Percentiles rank a stretch among this genome's conserved stretches.
These are phyloP conservation scores for Aureobasidium leucospermi DNA, from an alignment of 2,329 filamentous ascomycete genomes.

Conservation along the genomic window DNA sequence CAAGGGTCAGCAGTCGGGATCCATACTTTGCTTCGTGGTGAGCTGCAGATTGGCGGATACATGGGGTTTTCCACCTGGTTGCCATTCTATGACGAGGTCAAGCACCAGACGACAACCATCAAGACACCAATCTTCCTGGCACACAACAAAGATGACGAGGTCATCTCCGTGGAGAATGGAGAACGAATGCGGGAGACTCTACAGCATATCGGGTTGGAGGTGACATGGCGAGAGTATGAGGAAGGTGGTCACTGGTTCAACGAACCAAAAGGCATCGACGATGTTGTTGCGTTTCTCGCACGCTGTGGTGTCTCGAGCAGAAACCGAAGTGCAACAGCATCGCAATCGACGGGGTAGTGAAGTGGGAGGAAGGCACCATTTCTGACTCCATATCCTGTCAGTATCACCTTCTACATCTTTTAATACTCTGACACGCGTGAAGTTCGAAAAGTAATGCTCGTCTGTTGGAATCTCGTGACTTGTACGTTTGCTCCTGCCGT, in stretches of 20 bases:
- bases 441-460: too few species aligned
- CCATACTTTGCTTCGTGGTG: constrained; percentile 1
- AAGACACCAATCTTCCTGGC: constrained; percentile 20
- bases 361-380: too few species aligned
- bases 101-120: neutral
- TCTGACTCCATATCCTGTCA: too few species aligned
- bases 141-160: constrained; percentile 19
- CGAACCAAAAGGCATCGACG: constrained; percentile 20
- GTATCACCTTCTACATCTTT: too few species aligned
- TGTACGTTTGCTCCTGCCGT: too few species aligned
- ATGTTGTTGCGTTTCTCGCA: constrained; percentile 16
- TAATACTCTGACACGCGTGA: too few species aligned
- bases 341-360: too few species aligned
- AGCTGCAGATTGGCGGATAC: neutral
- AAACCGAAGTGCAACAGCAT: neutral
- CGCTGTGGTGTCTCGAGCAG: neutral
- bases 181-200: constrained; percentile 7
- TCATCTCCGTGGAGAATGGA: constrained; percentile 17
- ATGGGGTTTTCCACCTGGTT: constrained; percentile 12
- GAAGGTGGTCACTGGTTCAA: constrained; percentile 22
- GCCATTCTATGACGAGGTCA: neutral
- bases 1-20: constrained; percentile 5
- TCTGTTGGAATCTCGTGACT: too few species aligned
- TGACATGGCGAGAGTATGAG: constrained; percentile 18
- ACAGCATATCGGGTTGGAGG: constrained; percentile 16